Conservation (phyloP, 257 asterid species). For the Ehretia macrophylla region DNA sequence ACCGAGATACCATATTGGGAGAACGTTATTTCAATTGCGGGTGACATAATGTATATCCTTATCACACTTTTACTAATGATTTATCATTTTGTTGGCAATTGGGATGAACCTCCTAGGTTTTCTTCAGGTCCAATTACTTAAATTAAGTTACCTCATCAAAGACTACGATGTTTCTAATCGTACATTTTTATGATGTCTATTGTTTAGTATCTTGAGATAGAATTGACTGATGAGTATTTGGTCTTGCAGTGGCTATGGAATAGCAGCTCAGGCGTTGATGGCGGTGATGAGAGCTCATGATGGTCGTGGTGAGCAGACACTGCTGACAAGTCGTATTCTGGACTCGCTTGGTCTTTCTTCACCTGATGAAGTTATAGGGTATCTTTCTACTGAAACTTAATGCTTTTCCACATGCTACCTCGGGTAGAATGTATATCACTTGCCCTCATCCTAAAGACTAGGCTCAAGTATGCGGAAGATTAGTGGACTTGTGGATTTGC, state of each 20-base stretch:
- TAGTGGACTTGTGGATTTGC: too few species aligned
- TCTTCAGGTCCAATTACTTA: too few species aligned
- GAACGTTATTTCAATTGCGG: too few species aligned
- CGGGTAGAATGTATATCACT: too few species aligned
- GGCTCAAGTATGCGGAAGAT: too few species aligned
- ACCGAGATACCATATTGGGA: too few species aligned
- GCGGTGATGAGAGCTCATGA: conserved; percentile 90
- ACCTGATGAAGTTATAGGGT: conserved; percentile 93
- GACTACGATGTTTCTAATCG: neutral
- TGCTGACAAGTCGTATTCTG: conserved; percentile 60
- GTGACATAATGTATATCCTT: too few species aligned
- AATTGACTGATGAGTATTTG: neutral
- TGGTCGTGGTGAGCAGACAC: conserved; percentile 88
- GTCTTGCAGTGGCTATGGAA: conserved; percentile 82
- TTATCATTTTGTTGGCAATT: too few species aligned
- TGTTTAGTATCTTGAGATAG: neutral
- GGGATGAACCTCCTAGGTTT: too few species aligned
- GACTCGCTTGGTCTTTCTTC: conserved; percentile 73
- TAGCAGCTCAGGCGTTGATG: conserved; percentile 85
- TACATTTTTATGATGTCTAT: neutral
- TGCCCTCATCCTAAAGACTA: too few species aligned
- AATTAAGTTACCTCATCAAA: neutral
- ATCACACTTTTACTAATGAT: too few species aligned
- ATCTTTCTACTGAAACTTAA: conserved; percentile 19
- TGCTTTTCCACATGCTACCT: neutral